Base-by-base conservation (phyloP, 2,329 filamentous ascomycete species). In the Cladosporium sp. region DNA sequence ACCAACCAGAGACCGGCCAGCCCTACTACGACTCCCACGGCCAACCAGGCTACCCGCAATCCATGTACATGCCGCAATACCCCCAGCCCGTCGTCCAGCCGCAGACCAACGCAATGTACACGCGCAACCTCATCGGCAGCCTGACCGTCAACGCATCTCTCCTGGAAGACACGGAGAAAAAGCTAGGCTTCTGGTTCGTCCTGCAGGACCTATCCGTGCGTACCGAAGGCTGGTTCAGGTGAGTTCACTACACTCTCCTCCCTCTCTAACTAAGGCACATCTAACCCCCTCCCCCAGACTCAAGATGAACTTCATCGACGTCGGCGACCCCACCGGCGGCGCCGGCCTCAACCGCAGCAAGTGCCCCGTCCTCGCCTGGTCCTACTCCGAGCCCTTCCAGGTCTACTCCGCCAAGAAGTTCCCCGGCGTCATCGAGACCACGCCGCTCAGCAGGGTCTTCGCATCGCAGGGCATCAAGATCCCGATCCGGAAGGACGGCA, bases 351-450 rank as follows among this genome's bases (percentile, higher is more conserved):
- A 90, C 68, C 85, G 81, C 35, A 86, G 84, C 52, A 84, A 83
- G 57, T 87, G 88, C 0, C 88, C 88, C 0, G 86, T 96, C 10
- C 79, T 97, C 14, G 90, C 92, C 1, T 86, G 85, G 8, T 85
- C 84, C 62, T 97, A 92, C 71, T 95, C 88, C 44, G 87, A 95
- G 4, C 79, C 84, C 2, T 97, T 98, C 75, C 88, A 89, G 50
- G 93, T 98, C 31, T 97, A 86, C 72, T 95, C 89, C 2, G 93
- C 93, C 44, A 98, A 98, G 78, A 96, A 96, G 66, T 98, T 98
- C 70, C 93, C 93, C 0, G 93, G 93, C 38, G 93, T 98, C 1
- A 95, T 95, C 54, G 92, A 97, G 68, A 95, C 87, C 69, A 98
- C 93, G 0, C 73, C 83, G 3, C 74, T 97, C 14, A 96, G 91